Evolutionary conservation across 2,329 filamentous ascomycete genomes (phyloP), one percentile per base, ranked within the genome.

Genomic region (Xylariaceae sp.): DNA sequence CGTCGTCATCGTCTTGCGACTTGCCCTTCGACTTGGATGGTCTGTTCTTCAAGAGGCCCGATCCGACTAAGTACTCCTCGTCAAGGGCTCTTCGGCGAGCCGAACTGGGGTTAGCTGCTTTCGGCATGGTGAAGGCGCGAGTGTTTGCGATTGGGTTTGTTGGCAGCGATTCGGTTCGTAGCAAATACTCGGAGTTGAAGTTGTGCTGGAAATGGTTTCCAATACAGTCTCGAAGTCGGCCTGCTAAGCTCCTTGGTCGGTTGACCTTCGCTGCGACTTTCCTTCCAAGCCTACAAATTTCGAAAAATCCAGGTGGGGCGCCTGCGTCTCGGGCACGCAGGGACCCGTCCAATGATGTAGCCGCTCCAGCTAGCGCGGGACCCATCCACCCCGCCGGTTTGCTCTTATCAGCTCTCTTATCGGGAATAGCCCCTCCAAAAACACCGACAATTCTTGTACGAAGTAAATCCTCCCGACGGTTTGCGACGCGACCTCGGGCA

Each of bases 51-150:
- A 93, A 74, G 66, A 87, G 78, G 62, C 87, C 81, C 59, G 87
- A 82, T 10, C 57, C 57, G 66, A 90, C 80, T 67, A 88, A 76
- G 71, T 97, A 81, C 70, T 97, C 94, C 71, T 96, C 89, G 69
- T 93, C 88, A 61, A 99, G 88, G 47, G 86, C 70, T 88, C 85
- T 62, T 80, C 80, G 80, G 72, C 81, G 84, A 66, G 73, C 77
- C 59, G 79, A 80, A 66, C 79, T 81, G 15, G 84, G 80, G 59
- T 83, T 82, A 34, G 80, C 83, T 53, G 88, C 86, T 79, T 96
- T 96, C 44, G 92, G 91, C 92, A 96, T 96, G 10, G 35, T 66
- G 51, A n/a, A 13, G 7, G 15, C 6, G 35, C 1, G 44, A 3
- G 11, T 50, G 34, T 39, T 39, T 45, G 49, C 35, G n/a, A 15